A percentile compares a stretch with the other conserved stretches of the same genome.
These are phyloP conservation scores for Aureobasidium sp. DNA, from an alignment of 2,329 filamentous ascomycete species.

Conservation along the genomic window DNA sequence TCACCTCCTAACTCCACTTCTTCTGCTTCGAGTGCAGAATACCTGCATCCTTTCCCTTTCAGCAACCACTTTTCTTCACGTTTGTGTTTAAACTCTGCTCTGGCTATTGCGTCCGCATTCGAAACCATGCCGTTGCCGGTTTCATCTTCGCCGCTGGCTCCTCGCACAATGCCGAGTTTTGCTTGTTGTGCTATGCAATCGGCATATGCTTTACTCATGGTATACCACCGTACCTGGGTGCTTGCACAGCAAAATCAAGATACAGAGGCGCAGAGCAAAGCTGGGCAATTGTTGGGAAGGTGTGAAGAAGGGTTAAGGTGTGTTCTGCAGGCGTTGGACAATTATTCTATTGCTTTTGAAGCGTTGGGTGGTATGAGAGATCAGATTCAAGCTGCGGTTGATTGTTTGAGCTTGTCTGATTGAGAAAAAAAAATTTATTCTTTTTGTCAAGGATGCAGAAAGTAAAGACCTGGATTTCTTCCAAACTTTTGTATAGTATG, in stretches of 20 bases:
- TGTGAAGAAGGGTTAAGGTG: constrained; percentile 16
- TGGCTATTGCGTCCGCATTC: constrained; percentile 43
- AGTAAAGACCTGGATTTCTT: no score
- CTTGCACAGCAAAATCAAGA: not conserved
- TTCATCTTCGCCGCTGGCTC: constrained; percentile 21
- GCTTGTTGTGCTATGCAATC: constrained; percentile 41
- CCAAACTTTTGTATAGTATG: no score
- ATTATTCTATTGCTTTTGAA: constrained; percentile 19
- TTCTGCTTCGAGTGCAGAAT: not conserved
- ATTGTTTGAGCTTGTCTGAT: constrained; percentile 3
- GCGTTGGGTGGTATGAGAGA: constrained; percentile 20
- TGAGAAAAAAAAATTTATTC: not conserved
- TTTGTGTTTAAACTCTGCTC: constrained; percentile 43
- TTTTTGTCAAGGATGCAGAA: no score
- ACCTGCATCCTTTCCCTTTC: constrained; percentile 34
- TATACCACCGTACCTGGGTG: constrained; percentile 23
- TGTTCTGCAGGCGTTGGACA: constrained; percentile 16
- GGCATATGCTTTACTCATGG: constrained; percentile 41
- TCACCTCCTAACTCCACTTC: not conserved
- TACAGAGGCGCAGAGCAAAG: not conserved
- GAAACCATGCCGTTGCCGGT: constrained; percentile 42
- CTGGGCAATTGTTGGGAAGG: not conserved
- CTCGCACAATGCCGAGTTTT: constrained; percentile 41
- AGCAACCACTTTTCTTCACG: constrained; percentile 42
- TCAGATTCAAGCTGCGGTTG: constrained; percentile 3